Evolutionary conservation across 192 early-diverging fungal genomes (phyloP), one percentile per base, ranked within the genome.

Genomic region (Dissophora ornata): DNA sequence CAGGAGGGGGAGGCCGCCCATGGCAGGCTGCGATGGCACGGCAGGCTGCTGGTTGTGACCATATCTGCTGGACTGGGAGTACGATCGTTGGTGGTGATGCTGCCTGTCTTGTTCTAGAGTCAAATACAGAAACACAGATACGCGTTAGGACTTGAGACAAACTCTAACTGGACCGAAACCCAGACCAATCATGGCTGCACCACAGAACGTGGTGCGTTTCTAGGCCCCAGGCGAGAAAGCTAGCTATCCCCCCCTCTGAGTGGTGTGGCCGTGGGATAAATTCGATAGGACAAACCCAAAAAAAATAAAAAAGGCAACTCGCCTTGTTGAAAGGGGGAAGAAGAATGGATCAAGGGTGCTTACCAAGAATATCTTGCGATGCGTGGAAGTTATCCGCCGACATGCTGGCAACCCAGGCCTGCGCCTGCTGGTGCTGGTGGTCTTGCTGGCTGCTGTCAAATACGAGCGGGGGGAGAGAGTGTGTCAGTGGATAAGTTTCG

Each of bases 301-400:
- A n/a, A n/a, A n/a, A n/a, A n/a, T 15, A 24, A 15, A 36, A 56
- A 38, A 38, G 44, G 44, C 9, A 45, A 45, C 44, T 45, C 9
- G 9, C 44, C n/a, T 45, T 45, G 6, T n/a, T 47, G n/a, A 38
- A 40, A 51, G 19, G 5, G n/a, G 16, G 21, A 24, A 51, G 52
- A 10, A 42, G 38, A 69, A 49, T 36, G 30, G 28, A 55, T 33
- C 30, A 55, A 29, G 1, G 19, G 41, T 10, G 34, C 70, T 60
- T 74, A 74, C 70, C 70, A 74, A 74, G 70, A 22, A 71, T 54
- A 5, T 71, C 69, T 40, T 71, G 67, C 22, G 32, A 38, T 11
- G 49, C n/a, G 28, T 55, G 56, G 50, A 66, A 54, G 11, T 60
- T 54, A 32, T 67, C 71, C 3, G 57, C 36, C 2, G 68, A 15